Base-by-base conservation (phyloP, 805 yeast genomes). In the Maudiozyma saulgeensis region DNA sequence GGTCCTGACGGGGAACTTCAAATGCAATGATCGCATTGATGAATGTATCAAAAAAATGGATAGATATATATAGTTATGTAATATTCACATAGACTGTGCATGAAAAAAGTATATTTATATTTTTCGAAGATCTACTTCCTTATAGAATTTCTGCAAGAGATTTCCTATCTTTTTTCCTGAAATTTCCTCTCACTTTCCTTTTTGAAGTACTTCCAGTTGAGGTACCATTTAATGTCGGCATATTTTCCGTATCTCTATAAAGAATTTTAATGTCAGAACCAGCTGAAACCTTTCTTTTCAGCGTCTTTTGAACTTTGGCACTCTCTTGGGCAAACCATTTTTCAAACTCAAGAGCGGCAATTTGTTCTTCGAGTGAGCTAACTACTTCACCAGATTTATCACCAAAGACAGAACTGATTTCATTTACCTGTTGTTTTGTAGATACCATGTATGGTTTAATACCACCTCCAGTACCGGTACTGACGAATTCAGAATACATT, bases 301-400 rank as follows among this genome's bases (percentile, higher is more conserved):
- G 55, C 49, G 69, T 69, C 25, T 59, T 59, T 60, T 84, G 91
- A 7, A 83, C 84, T 46, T 76, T 71, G n/a, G 72, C 71, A 48
- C 87, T 75, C 59, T 89, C 96, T 54, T 78, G 80, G 37, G 78
- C 84, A 90, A 95, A 89, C 96, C 96, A 89, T 51, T 70, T 75
- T 28, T 82, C 89, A 69, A 89, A 89, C 60, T 82, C 88, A 59
- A 86, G 87, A 54, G 89, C 96, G 55, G 82, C 82, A 60, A 82
- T 83, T 43, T 84, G 76, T 50, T 89, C 96, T 43, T 78, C 81
- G 41, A 86, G 25, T 5, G 51, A 35, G n/a, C 50, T 45, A 12
- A n/a, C 37, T 3, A 41, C 31, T 9, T 31, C 35, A 0, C 52
- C 19, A 9, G 44, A 32, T 19, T 44, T 39, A 35, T 49, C 47